These are phyloP conservation scores for Suhomyces emberorum DNA, from an alignment of 805 yeast species.

Conservation along the genomic window DNA sequence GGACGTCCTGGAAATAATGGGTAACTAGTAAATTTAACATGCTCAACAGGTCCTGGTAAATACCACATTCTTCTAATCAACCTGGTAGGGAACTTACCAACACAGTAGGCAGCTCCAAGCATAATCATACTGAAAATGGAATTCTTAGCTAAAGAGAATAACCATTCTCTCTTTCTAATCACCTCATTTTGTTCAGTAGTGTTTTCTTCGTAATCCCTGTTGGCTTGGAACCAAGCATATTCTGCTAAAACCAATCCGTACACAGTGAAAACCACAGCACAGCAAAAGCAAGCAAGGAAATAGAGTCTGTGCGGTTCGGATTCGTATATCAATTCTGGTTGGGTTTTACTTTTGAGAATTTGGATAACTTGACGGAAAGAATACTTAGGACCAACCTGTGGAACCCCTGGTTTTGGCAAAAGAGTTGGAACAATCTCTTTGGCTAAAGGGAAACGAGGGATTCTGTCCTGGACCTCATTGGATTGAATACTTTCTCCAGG, in stretches of 20 bases:
- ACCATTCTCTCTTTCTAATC: slow-evolving; percentile 40
- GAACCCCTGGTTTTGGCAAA: slow-evolving; percentile 74
- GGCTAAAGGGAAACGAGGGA: slow-evolving; percentile 65
- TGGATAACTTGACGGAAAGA: slow-evolving; percentile 62
- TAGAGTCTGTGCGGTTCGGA: slow-evolving; percentile 80
- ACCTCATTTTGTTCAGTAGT: slow-evolving; percentile 43
- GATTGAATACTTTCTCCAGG: slow-evolving; percentile 50
- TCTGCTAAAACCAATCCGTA: slow-evolving; percentile 64
- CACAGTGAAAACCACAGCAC: slow-evolving; percentile 65
- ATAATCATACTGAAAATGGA: slow-evolving; percentile 26
- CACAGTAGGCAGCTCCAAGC: slow-evolving; percentile 27
- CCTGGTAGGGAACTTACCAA: slow-evolving; percentile 56
- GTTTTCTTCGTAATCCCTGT: slow-evolving; percentile 51
- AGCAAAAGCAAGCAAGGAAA: slow-evolving; percentile 64
- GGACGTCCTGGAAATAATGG: slow-evolving; percentile 74
- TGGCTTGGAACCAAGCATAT: slow-evolving; percentile 50
- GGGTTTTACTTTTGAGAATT: slow-evolving; percentile 48
- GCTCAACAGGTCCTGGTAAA: slow-evolving; percentile 58
- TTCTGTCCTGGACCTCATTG: slow-evolving; percentile 51
- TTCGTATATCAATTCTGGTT: slow-evolving; percentile 76
- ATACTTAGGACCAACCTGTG: slow-evolving; percentile 57
- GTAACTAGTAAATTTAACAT: slow-evolving; percentile 66
- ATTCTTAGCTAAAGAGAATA: slow-evolving; percentile 25
- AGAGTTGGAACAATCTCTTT: slow-evolving; percentile 64
- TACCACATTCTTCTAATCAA: slow-evolving; percentile 75